Base-by-base conservation (phyloP, 1,284 basidiomycete genomes). In the Cryptococcus sp. region DNA sequence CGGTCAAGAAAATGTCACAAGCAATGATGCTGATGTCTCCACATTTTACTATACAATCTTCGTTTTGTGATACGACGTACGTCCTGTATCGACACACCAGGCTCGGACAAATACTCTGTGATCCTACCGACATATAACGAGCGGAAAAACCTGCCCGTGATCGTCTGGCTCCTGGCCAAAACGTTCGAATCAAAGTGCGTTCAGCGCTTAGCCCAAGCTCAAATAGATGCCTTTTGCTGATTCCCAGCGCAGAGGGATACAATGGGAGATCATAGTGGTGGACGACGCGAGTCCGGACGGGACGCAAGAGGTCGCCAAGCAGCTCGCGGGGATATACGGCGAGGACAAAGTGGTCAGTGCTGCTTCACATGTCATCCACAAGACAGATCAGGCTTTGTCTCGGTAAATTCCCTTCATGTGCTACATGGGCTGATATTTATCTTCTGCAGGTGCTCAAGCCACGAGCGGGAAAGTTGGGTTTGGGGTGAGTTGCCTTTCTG, bases 41-140 rank as follows among this genome's bases (percentile, higher is more conserved):
- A 34, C 2, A 2, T 4, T 13, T 34, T 10, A 13, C 8, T 34
- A 34, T 13, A 34, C 29, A 10, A 34, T 10, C 5, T 13, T 10
- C 8, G 8, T 10, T 5, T 10, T 4, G 41, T 13, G 41, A 49
- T 41, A 22, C 19, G 1, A 41, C 38, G 43, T 40, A 40, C 25
- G n/a, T n/a, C 25, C 2, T 20, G 25, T 20, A n/a, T n/a, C n/a
- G 20, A 37, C 16, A 11, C 17, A 16, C 40, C 50, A 74, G 70
- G 62, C 34, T 55, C 64, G 43, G 72, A 79, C 67, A 91, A 88
- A 77, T 91, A 91, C 76, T 89, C 88, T 52, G 90, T 94, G 64
- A 93, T 94, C 69, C 82, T 94, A 13, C 92, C 92, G 44, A 94
- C 91, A 2, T 95, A 94, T 78, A 93, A 94, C 74, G 92, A 94